Base-by-base conservation (phyloP, 1,139 yeast species). In the Diutina scorzettiae region DNA sequence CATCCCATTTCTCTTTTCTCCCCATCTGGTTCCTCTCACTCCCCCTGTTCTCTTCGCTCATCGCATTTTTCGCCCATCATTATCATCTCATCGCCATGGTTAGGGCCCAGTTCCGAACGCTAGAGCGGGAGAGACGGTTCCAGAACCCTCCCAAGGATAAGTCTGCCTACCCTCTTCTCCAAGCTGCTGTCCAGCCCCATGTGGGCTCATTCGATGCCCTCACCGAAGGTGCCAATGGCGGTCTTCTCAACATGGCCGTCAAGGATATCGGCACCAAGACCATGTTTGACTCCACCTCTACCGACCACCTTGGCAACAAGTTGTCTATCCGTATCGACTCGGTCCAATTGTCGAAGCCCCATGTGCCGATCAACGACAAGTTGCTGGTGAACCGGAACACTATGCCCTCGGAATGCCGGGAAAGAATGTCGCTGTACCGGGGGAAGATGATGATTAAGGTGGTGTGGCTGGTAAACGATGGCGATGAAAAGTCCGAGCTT, bases 121-220 rank as follows among this genome's bases (percentile, higher is more conserved):
- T 91, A 53, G 95, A 86, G 62, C 78, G 96, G 56, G 97, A 91
- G 58, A 60, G 72, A 49, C 72, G 94, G 53, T 91, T 86, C 64
- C 73, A 76, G 52, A 78, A 84, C 57, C 98, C 98, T 34, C 95
- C 97, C 42, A 79, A 77, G 64, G 95, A 84, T 53, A 75, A 82
- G 56, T 71, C 85, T 21, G 85, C 86, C 2, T 91, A 66, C 54
- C 96, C 96, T 6, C 64, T 87, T 41, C 71, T 93, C 39, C 73
- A 75, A 46, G 94, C 85, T 47, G 97, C 98, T 11, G 93, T 91
- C 32, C 77, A 78, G 46, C 99, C 98, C 11, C 99, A 91, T 59
- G 73, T 93, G 46, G 97, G 95, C 8, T 91, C 98, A 2, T 91
- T 91, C 70, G 82, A 91, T 68, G 97, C 96, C 12, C 70, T 91